Percentiles rank a stretch among this genome's conserved stretches.
phyloP scores from a whole-genome alignment of 1,284 basidiomycete species.

The Sutorius eximius region DNA sequence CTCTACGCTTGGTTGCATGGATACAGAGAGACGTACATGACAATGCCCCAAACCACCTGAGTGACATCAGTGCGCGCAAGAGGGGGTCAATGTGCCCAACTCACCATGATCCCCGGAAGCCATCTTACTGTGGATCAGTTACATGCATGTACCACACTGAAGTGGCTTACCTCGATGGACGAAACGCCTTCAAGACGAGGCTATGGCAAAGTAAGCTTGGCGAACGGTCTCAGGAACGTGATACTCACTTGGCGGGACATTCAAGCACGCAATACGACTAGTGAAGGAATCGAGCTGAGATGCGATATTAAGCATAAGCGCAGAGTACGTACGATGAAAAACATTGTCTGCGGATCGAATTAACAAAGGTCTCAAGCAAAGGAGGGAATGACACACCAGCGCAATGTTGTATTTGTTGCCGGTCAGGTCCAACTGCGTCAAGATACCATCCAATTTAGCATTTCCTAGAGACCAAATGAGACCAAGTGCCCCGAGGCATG shows the following conservation, averaged over 20 bases:
- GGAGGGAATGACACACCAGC: slow-evolving; percentile 41
- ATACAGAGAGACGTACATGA: slow-evolving; percentile 40
- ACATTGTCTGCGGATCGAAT: slow-evolving; percentile 54
- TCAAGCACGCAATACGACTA: slow-evolving; percentile 30
- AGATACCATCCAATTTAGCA: slow-evolving; percentile 61
- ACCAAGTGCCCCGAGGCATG: not conserved
- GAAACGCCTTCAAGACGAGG: slow-evolving; percentile 39
- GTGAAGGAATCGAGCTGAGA: not conserved
- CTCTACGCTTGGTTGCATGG: not conserved
- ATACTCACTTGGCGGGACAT: slow-evolving; percentile 35
- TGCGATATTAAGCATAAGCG: not conserved
- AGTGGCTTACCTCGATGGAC: slow-evolving; percentile 45
- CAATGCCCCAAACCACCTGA: slow-evolving; percentile 49
- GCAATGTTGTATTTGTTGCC: slow-evolving; percentile 68
- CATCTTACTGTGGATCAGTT: slow-evolving; percentile 22
- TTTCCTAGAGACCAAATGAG: slow-evolving; percentile 46
- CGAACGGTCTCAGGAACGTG: not conserved
- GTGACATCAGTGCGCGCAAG: not conserved
- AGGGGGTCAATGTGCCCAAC: slow-evolving; percentile 1
- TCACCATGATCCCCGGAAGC: slow-evolving; percentile 48
- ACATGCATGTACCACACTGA: not conserved
- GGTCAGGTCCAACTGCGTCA: slow-evolving; percentile 50
- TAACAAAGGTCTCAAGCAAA: not conserved
- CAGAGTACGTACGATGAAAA: slow-evolving; percentile 55
- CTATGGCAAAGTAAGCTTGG: not conserved